phyloP scores from a whole-genome alignment of 176 grass and related monocot genomes.

The Panicum miliaceum region DNA sequence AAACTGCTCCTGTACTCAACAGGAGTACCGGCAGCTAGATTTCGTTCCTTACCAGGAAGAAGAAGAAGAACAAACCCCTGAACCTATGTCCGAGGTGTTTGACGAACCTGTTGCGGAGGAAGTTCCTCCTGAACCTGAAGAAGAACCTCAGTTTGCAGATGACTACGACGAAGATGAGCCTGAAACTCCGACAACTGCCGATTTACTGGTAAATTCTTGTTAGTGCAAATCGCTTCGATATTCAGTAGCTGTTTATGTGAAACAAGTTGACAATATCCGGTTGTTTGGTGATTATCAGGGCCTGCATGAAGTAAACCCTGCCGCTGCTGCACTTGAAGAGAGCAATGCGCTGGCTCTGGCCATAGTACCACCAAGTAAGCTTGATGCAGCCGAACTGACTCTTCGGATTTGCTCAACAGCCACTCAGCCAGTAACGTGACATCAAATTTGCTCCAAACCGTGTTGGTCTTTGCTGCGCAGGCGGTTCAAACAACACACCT shows the following conservation, averaged over 20 bases:
- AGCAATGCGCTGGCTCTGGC: constrained; percentile 79
- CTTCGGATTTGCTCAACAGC: background rate
- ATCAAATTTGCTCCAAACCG: background rate
- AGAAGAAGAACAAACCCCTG: constrained; percentile 51
- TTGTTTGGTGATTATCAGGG: constrained; percentile 43
- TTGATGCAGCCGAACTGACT: background rate
- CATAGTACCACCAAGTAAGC: constrained; percentile 57
- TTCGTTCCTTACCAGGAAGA: constrained; percentile 45
- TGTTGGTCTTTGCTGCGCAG: background rate
- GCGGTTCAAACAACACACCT: background rate
- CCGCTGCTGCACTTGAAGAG: constrained; percentile 64
- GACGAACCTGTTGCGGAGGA: constrained; percentile 49
- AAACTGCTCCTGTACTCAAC: constrained; percentile 29
- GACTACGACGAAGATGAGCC: constrained; percentile 22
- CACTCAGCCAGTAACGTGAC: background rate
- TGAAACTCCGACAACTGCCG: constrained; percentile 54
- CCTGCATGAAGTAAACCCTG: constrained; percentile 61
- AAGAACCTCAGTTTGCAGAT: constrained; percentile 37
- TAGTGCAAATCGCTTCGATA: background rate
- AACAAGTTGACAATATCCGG: constrained; percentile 1
- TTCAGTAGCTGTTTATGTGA: background rate
- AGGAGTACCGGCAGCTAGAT: constrained; percentile 69
- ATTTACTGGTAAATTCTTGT: constrained; percentile 61
- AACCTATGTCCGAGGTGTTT: background rate
- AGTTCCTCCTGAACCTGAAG: constrained; percentile 39